Base-by-base conservation (phyloP, 2,329 filamentous ascomycete species). In the Huntiella abstrusa region DNA sequence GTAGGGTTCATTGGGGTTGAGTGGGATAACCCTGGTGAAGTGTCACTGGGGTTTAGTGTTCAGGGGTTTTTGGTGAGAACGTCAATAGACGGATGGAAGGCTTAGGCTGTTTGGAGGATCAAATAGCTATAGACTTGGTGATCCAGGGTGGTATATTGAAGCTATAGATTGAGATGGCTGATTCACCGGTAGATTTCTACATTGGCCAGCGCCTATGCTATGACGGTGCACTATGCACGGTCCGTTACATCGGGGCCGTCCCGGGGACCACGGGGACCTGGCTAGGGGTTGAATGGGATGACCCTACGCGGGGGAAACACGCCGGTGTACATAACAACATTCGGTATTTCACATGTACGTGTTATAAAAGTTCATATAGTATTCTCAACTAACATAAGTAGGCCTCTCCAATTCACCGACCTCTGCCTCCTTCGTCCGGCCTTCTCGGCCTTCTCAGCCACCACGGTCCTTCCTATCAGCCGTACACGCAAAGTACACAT, bases 251-350 rank as follows among this genome's bases (percentile, higher is more conserved):
- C 51, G 91, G 91, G 39, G 61, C 71, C 33, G 80, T 96, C 5
- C 69, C 74, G 43, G 83, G 81, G 53, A 87, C 85, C 6, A 69
- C 73, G 38, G 83, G 85, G 42, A 67, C 71, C 52, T 96, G 88
- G 87, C 71, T 96, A 33, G 91, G 91, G 41, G 84, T 96, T 41
- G 91, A 98, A 70, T 98, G 91, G 91, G 88, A 96, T 62, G 83
- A 95, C 59, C 66, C 77, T 48, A 70, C 68, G 34, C 73, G 87
- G 55, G 91, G 91, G 51, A 96, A 95, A 66, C 87, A 98, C 62
- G 75, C 88, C 56, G 91, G 91, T 49, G 77, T 80, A 51, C 77
- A 92, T 62, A 77, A 81, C 52, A 84, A 81, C 50, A 68, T 72
- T 51, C 76, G 73, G 51, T 94, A 95, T 59, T 96, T 96, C 56